Evolutionary conservation across 2,329 filamentous ascomycete species (phyloP), one percentile per base, ranked within the genome.

Genomic region (Chaetomium sp.): DNA sequence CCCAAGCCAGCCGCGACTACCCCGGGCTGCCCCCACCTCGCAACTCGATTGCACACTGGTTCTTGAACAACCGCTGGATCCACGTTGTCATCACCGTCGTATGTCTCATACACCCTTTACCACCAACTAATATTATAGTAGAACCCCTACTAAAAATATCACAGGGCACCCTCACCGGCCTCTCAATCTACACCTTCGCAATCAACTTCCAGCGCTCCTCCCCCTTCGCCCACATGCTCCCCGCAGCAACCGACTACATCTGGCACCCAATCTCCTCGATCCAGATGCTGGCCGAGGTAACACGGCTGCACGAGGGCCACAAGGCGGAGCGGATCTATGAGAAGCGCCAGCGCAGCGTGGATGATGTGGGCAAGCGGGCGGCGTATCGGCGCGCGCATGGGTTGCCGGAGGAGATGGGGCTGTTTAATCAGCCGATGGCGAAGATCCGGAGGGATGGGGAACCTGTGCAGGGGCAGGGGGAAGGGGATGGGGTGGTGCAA

Each of bases 301-400:
- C 92, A 67, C 78, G 82, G 58, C 79, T 95, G 74, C 87, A 95
- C 68, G 81, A 88, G 62, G 80, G 84, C 64, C 86, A 91, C 70
- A 81, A 82, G 61, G 86, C 84, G 35, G 76, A 80, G 61, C 74
- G 84, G 67, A 87, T 87, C 34, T 77, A 80, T 52, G 88, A 91
- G 71, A 84, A 84, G 73, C 81, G 91, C 54, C 81, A 83, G 66
- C 80, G 80, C 67, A 85, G 84, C 62, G 79, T 90, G 54, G 90
- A 96, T 63, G 94, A 99, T 73, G 86, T 94, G 34, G 81, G 86
- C 70, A 96, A 96, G 82, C 81, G 92, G 65, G 82, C 82, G 59
- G 85, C 88, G 71, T 99, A 90, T 73, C 84, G 91, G 66, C 86
- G 89, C 72, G 89, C 87, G 58, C 90, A 96, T 76, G 91, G 90